phyloP scores from a whole-genome alignment of 352 stramenopile species.

The Globisporangium polare region DNA sequence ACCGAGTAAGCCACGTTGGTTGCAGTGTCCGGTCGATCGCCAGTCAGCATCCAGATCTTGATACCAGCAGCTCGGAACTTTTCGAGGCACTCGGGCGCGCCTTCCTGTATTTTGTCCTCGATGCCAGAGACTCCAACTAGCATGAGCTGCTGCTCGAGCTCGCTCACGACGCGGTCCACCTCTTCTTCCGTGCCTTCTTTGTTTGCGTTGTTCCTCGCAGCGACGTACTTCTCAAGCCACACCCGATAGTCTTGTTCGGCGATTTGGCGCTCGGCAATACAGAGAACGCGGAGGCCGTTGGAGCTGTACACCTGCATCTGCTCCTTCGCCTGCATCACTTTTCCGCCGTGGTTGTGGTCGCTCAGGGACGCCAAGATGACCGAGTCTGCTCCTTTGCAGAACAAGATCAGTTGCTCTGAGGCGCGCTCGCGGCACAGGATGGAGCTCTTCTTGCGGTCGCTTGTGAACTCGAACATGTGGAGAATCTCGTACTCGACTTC shows the following conservation, averaged over 20 bases:
- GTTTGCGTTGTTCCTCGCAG: slow-evolving; percentile 3
- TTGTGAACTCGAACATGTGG: slow-evolving; percentile 59
- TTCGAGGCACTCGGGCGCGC: slow-evolving; percentile 44
- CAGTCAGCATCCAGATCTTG: slow-evolving; percentile 78
- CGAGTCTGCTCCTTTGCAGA: slow-evolving; percentile 88
- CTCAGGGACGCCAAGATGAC: slow-evolving; percentile 63
- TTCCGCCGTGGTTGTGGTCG: slow-evolving; percentile 22
- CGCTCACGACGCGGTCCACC: slow-evolving; percentile 28
- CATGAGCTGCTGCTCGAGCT: slow-evolving; percentile 44
- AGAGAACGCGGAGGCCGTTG: slow-evolving; percentile 67
- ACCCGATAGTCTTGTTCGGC: slow-evolving; percentile 39
- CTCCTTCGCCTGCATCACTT: slow-evolving; percentile 29
- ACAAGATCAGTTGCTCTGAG: slow-evolving; percentile 33
- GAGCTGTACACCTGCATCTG: slow-evolving; percentile 54
- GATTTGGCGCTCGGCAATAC: slow-evolving; percentile 58
- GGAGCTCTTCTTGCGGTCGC: slow-evolving; percentile 66
- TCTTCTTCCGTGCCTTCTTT: slow-evolving; percentile 26
- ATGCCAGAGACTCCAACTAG: slow-evolving; percentile 57
- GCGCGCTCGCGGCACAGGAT: slow-evolving; percentile 36
- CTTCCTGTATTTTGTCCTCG: slow-evolving; percentile 69
- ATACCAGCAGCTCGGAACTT: slow-evolving; percentile 60
- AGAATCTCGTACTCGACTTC: slow-evolving; percentile 42
- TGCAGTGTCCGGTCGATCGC: slow-evolving; percentile 58
- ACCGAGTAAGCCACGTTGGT: slow-evolving; percentile 59
- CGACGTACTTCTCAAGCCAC: slow-evolving; percentile 45